Base-by-base conservation (phyloP, 108 stramenopile genomes). In the Cyclostephanos tholiformis region DNA sequence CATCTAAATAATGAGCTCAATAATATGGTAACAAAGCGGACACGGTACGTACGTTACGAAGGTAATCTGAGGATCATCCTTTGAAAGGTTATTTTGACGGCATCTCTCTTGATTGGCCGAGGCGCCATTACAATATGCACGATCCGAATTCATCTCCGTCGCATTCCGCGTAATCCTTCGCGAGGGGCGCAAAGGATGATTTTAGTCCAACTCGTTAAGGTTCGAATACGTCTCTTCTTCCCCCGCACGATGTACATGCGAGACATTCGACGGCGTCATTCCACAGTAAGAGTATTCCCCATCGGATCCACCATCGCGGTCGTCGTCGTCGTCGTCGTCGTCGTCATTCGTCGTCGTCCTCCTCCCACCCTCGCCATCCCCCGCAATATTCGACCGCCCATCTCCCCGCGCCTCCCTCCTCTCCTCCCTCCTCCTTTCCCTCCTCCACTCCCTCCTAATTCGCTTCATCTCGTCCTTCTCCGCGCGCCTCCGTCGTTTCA, bases 401-500 rank as follows among this genome's bases (percentile, higher is more conserved):
- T 39, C 67, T 59, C 74, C 36, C 13, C 64, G 41, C 6, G 59
- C 76, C 63, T 77, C 76, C 44, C 70, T 79, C 39, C 74, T 77
- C 30, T 63, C 75, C 49, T 69, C 75, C 23, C 73, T 58, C 65
- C 77, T 69, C 49, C 32, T 32, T 32, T 83, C 82, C 50, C 59
- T 69, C 55, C 76, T 74, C 32, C 32, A 32, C 49, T 83, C 82
- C 50, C 59, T 69, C 55, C 76, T 74, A 5, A 58, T 63, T 4
- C 48, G 38, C 62, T 84, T 76, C 66, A 59, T 75, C 59, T 74
- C 74, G 0, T 79, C 78, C 17, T 69, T 77, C 23, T 82, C 71
- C 35, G 69, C 22, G 64, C 46, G 77, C 61, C 69, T 82, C 35
- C 83, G 78, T 17, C 65, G n/a, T 59, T 87, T 77, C 29, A 86